phyloP scores from a whole-genome alignment of 2,329 filamentous ascomycete species.

The Cladosporium sp. region DNA sequence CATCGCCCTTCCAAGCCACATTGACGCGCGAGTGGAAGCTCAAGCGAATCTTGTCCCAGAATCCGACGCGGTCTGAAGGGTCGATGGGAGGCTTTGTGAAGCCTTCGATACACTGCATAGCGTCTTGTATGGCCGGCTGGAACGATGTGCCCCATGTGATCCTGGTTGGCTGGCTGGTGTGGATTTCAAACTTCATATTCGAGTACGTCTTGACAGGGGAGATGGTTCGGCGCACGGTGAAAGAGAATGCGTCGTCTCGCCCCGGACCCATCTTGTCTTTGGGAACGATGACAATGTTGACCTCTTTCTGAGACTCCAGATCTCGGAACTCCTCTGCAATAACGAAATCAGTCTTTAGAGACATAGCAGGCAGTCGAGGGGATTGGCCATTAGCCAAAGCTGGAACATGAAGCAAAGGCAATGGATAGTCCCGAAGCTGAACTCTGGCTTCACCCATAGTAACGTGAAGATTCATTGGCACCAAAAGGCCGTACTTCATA shows the following conservation, averaged over 20 bases:
- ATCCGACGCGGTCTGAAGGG: conserved; percentile 88
- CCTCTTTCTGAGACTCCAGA: conserved; percentile 74
- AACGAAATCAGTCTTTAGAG: conserved; percentile 86
- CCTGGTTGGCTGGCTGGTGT: conserved; percentile 85
- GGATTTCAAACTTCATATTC: conserved; percentile 87
- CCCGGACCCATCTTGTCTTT: conserved; percentile 60
- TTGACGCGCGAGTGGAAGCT: conserved; percentile 90
- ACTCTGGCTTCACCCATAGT: conserved; percentile 87
- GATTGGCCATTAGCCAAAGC: conserved; percentile 78
- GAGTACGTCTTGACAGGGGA: conserved; percentile 96
- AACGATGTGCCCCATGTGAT: conserved; percentile 98
- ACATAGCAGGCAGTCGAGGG: conserved; percentile 75
- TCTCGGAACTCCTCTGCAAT: conserved; percentile 92
- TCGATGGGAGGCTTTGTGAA: conserved; percentile 96
- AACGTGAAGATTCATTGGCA: conserved; percentile 87
- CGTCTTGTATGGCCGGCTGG: conserved; percentile 96
- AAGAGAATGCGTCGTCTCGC: conserved; percentile 68
- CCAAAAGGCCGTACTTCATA: conserved; percentile 84
- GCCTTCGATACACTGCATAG: conserved; percentile 99
- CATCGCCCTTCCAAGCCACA: conserved; percentile 90
- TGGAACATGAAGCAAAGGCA: conserved; percentile 89
- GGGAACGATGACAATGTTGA: conserved; percentile 82
- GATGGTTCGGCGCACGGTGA: conserved; percentile 87
- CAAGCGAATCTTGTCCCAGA: conserved; percentile 97
- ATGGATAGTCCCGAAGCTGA: conserved; percentile 87